phyloP scores from a whole-genome alignment of 495 filamentous ascomycete genomes.

The Filosporella fistucella region DNA sequence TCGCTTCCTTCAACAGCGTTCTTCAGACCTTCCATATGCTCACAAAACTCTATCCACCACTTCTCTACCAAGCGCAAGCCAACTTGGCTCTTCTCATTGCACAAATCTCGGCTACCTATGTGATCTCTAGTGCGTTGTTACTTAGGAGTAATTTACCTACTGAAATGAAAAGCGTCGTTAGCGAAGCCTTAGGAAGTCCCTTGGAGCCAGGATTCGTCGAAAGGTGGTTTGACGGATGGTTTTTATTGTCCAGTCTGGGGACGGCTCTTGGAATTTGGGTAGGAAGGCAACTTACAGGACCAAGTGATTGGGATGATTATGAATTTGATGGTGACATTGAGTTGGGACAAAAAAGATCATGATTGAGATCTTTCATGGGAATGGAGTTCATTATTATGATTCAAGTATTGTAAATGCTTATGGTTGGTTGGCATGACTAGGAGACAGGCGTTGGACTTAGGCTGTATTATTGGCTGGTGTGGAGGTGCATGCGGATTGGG shows the following conservation, averaged over 20 bases:
- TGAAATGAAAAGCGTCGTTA: constrained; percentile 65
- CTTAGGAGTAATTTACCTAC: constrained; percentile 67
- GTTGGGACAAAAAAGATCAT: constrained; percentile 57
- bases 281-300: constrained; percentile 49
- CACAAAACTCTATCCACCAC: constrained; percentile 59
- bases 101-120: constrained; percentile 75
- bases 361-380: not conserved
- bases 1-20: constrained; percentile 69
- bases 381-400: not conserved
- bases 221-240: constrained; percentile 84
- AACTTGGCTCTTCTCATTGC: constrained; percentile 68
- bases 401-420: too few species aligned
- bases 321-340: constrained; percentile 60
- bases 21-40: constrained; percentile 73
- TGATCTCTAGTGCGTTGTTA: constrained; percentile 69
- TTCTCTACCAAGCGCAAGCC: constrained; percentile 59
- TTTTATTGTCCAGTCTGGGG: constrained; percentile 54
- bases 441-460: too few species aligned
- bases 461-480: too few species aligned
- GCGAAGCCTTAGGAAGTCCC: constrained; percentile 65
- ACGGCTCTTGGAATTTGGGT: constrained; percentile 67
- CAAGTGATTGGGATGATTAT: constrained; percentile 51
- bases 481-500: too few species aligned
- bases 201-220: constrained; percentile 71
- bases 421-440: too few species aligned